Base-by-base conservation (phyloP, 202 grass and related monocot species). In the Setaria italica region DNA sequence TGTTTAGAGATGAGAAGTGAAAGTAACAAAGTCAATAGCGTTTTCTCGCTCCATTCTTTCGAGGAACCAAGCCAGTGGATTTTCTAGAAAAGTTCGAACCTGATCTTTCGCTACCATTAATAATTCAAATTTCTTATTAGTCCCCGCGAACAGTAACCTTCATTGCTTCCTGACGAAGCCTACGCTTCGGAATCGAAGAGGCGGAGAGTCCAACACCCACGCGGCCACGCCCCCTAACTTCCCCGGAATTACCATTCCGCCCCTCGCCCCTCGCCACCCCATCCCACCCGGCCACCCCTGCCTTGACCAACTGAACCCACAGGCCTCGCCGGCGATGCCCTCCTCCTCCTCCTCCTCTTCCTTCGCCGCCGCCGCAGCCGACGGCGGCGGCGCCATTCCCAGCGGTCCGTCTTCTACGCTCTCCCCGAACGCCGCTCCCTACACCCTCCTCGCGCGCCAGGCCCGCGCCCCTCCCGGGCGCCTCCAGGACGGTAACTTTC, bases 401-500 rank as follows among this genome's bases (percentile, higher is more conserved):
- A 41, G 65, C 34, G 74, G 32, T 74, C 15, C 67, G 3, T 15
- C 79, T 3, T 92, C 82, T 9, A 80, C 71, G 42, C 88, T 95
- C 62, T 89, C 93, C 13, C 77, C 93, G 74, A 74, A 93, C 86
- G 86, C 90, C 25, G 20, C 87, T 55, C 93, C 91, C 54, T 91
- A 83, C 84, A 62, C 41, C 48, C 62, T 73, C 72, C 86, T 71
- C 20, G 45, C 13, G 34, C 64, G 29, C 56, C 19, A 71, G 67
- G 53, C 1, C 43, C 54, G 74, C 89, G 46, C 72, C 65, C 81
- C 68, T 65, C 77, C 32, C 29, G 79, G 48, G 3, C 16, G 7
- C 34, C 77, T 16, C 65, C 82, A 72, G 17, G 78, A 88, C 81
- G 86, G 86, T 88, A 83, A 62, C 65, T 71, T 21, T 46, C 11